Evolutionary conservation across 1,284 basidiomycete species (phyloP), one percentile per base, ranked within the genome.

Genomic region (Leccinum fuscescens): DNA sequence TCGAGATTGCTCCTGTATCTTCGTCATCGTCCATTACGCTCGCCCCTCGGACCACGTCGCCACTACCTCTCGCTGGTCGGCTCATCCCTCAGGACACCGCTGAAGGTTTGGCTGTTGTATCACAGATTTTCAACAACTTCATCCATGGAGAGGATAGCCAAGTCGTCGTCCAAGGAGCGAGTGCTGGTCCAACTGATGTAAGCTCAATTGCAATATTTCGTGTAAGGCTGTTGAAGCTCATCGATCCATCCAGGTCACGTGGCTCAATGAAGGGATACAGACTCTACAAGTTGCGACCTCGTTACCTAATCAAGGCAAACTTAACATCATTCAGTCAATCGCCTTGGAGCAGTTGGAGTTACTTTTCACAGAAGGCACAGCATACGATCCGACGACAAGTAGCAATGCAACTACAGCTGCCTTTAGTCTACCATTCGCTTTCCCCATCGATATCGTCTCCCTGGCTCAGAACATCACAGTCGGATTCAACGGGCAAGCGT

Each of bases 241-340:
- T 49, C 4, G 17, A 49, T 42, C 14, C 9, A 3, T 22, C 14
- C 58, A 86, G 85, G 86, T 88, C 14, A 82, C 82, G 1, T 93
- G 90, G 90, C 77, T 93, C 27, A 90, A 91, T 69, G 82, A 88
- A 53, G 90, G 84, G 31, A 90, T 93, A 71, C 85, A 86, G 74
- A 76, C 78, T 42, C 82, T 93, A n/a, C 72, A 79, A 56, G 78
- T 92, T 3, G 74, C 76, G 3, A 84, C 90, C 0, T 75, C 82
- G 17, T 78, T 93, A 44, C 91, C 90, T 1, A 88, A 90, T 64
- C 81, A 79, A 62, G 86, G 88, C 31, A 74, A 77, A 24, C 80
- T 88, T 63, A 74, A 83, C 44, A 79, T 92, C 68, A 92, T 92
- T 73, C 82, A 85, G 64, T 81, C 83, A 7, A 87, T 92, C 60